These are phyloP conservation scores for Fusarium bulbicola DNA, from an alignment of 2,329 filamentous ascomycete species.

Conservation along the genomic window DNA sequence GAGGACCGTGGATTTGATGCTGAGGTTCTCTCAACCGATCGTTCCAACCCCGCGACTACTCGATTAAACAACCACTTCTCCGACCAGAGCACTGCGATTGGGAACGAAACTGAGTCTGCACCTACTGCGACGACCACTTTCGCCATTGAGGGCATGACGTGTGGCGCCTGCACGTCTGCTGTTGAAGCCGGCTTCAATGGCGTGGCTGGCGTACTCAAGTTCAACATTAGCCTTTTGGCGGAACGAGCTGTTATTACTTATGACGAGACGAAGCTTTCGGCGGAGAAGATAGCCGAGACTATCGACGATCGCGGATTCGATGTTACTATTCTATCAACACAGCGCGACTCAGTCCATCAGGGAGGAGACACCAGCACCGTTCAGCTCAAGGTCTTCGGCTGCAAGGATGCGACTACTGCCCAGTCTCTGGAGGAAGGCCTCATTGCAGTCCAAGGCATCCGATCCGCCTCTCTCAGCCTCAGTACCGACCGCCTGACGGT, in stretches of 20 bases:
- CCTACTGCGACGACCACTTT: slow-evolving; percentile 71
- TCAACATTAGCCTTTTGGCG: slow-evolving; percentile 84
- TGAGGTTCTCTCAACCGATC: slow-evolving; percentile 81
- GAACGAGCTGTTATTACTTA: slow-evolving; percentile 87
- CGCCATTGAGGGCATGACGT: slow-evolving; percentile 88
- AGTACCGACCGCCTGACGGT: slow-evolving; percentile 77
- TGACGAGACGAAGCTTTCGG: slow-evolving; percentile 64
- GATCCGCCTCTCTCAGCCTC: slow-evolving; percentile 76
- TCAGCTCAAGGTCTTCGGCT: slow-evolving; percentile 48
- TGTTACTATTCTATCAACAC: slow-evolving; percentile 68
- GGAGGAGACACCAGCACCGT: slow-evolving; percentile 71
- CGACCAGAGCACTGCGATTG: not conserved
- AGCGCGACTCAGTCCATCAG: slow-evolving; percentile 67
- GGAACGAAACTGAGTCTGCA: not conserved
- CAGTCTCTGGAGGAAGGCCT: slow-evolving; percentile 75
- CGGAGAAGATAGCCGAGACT: slow-evolving; percentile 64
- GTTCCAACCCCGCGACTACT: slow-evolving; percentile 61
- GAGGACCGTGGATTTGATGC: slow-evolving; percentile 94
- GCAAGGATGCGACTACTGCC: not conserved
- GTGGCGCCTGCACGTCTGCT: slow-evolving; percentile 87
- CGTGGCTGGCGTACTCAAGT: slow-evolving; percentile 73
- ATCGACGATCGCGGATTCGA: slow-evolving; percentile 82
- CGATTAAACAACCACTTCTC: not conserved
- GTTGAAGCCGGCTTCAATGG: slow-evolving; percentile 83
- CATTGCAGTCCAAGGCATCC: slow-evolving; percentile 72